These are phyloP conservation scores for Astraeus odoratus DNA, from an alignment of 768 basidiomycete genomes.

Conservation along the genomic window DNA sequence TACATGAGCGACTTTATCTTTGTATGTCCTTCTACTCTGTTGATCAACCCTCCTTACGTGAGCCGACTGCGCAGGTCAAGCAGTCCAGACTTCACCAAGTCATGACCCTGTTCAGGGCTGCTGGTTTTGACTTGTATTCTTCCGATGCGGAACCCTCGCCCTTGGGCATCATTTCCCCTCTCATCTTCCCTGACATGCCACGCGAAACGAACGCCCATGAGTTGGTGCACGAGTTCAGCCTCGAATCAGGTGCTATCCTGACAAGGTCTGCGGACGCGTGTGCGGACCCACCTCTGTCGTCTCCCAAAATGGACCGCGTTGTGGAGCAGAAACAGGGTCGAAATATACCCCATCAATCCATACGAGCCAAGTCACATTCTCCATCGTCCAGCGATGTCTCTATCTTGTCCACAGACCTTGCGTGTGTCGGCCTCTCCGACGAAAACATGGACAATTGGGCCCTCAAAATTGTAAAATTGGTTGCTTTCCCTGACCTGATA, in stretches of 20 bases:
- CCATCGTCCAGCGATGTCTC: constrained; percentile 53
- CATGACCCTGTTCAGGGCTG: constrained; percentile 48
- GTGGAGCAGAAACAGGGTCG: neutral
- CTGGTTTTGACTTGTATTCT: constrained; percentile 62
- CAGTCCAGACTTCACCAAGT: constrained; percentile 57
- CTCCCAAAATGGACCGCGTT: neutral
- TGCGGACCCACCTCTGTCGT: neutral
- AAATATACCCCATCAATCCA: constrained; percentile 8
- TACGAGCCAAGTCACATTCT: constrained; percentile 41
- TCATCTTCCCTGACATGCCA: constrained; percentile 27
- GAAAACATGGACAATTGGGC: constrained; percentile 66
- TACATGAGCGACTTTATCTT: constrained; percentile 82
- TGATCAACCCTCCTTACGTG: neutral
- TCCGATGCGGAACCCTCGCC: constrained; percentile 34
- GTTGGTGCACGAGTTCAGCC: constrained; percentile 21
- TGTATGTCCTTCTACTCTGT: constrained; percentile 34
- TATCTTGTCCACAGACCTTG: constrained; percentile 61
- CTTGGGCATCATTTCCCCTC: constrained; percentile 23
- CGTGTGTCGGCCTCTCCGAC: constrained; percentile 69
- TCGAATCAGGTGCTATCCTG: constrained; percentile 38
- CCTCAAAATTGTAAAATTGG: constrained; percentile 69
- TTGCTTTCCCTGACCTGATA: constrained; percentile 71
- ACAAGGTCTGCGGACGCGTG: constrained; percentile 20
- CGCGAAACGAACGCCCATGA: constrained; percentile 25
- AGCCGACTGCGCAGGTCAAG: constrained; percentile 45